Evolutionary conservation across 306 rosid genomes (phyloP), one percentile per base, ranked within the genome.

Genomic region (Inga leiocalycina): DNA sequence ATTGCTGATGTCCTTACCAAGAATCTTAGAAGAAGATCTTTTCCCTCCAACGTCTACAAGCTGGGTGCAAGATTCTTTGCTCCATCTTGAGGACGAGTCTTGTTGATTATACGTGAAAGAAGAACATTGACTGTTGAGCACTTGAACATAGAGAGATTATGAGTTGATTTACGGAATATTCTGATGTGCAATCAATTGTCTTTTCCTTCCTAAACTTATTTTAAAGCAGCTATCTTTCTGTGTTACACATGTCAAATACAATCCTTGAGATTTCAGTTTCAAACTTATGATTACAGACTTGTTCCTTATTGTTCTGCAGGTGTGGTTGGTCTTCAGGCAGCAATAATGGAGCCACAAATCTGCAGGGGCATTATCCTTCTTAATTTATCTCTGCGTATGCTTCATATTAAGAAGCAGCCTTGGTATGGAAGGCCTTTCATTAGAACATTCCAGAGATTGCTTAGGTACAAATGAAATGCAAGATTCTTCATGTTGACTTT

Each of bases 241-340:
- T 70, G 71, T 68, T 22, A 39, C 61, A 46, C 39, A 30, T 65
- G 51, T 37, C 59, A 46, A 51, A 44, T 45, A 22, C 39, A 57
- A 57, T 41, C 64, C 27, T 22, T 45, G 43, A 57, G 73, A 22
- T 69, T 70, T 46, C 78, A 20, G 49, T 9, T 59, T 78, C 70
- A 41, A 17, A 48, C 24, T 73, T 71, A 43, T 83, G 30, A 44
- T 66, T 19, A 79, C 61, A 34, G 16, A 39, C 67, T 61, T 43
- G 45, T 41, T 77, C 15, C 71, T 56, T 81, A 51, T 56, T 83
- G 61, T 84, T 80, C 76, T 84, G 68, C 80, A 93, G 99, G 99
- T 81, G 88, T 95, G 86, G 99, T 95, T 89, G 99, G 99, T 88
- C 99, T 95, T 86, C 96, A 95, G 88, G 99, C 99, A 56, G 99